These are phyloP conservation scores for Areca catechu DNA, from an alignment of 176 grass and related monocot species.

Conservation along the genomic window DNA sequence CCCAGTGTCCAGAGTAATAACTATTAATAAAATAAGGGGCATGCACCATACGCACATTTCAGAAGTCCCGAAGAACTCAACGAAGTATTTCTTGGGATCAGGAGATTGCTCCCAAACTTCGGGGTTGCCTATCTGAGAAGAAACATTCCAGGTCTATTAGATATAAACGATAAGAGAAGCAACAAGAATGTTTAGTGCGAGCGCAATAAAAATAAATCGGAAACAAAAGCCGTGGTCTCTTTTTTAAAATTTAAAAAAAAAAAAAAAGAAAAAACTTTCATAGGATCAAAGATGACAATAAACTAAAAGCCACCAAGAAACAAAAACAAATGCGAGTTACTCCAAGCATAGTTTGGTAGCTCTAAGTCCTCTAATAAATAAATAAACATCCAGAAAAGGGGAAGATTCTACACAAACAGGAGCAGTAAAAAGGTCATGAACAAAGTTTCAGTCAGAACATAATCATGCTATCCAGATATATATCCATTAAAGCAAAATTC, in stretches of 20 bases:
- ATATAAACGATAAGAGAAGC: not conserved
- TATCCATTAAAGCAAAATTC: too few species aligned
- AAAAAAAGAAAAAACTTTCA: too few species aligned
- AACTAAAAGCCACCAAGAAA: too few species aligned
- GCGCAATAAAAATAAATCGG: not conserved
- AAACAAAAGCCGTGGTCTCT: not conserved
- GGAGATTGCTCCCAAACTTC: constrained; percentile 49
- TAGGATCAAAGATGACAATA: too few species aligned
- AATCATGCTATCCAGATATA: too few species aligned
- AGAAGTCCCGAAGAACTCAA: constrained; percentile 76
- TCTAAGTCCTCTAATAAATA: too few species aligned
- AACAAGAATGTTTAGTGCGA: constrained; percentile 12
- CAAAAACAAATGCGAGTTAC: too few species aligned
- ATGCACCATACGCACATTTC: constrained; percentile 57
- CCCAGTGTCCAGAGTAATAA: not conserved
- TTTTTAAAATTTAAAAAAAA: not conserved
- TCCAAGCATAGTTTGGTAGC: too few species aligned
- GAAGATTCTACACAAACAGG: too few species aligned
- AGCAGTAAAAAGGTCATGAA: too few species aligned
- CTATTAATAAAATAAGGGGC: not conserved
- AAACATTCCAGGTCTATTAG: not conserved
- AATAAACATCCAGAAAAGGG: too few species aligned
- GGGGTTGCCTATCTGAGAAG: constrained; percentile 66
- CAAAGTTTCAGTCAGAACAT: too few species aligned
- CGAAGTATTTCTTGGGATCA: constrained; percentile 63